Evolutionary conservation across 148 eudicot species (phyloP), one percentile per base, ranked within the genome.

Genomic region (Chenopodium suecicum): DNA sequence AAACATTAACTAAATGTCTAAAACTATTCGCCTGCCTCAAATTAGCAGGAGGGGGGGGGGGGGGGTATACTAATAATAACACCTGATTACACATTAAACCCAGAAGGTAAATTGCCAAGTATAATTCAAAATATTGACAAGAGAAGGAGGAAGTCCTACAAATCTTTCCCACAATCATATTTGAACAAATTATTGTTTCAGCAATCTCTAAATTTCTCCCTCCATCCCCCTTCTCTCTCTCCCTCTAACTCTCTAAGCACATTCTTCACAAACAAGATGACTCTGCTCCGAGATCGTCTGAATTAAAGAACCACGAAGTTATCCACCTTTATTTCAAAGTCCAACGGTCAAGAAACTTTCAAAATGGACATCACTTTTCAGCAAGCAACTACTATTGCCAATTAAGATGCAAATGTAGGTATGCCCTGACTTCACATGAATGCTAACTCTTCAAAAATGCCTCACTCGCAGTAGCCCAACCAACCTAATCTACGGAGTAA

Each of bases 101-200:
- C 29, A 27, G 29, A 27, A 27, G 29, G 29, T 27, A 27, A 27
- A 27, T 27, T 27, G 4, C 34, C 4, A 32, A 13, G 41, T 4
- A 37, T 5, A 70, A 22, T 32, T 69, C 73, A 69, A 17, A 7
- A 34, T 34, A 5, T 17, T 32, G 6, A 67, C 7, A 9, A 4
- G 73, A 34, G 1, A 14, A 1, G n/a, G 19, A 19, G 0, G 2
- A 20, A 37, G 22, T 70, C 74, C 74, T 41, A 25, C 2, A 62
- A 20, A 37, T 70, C 74, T 37, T 70, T 37, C 9, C 48, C 2
- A 70, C 20, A 70, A 8, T 20, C 12, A 4, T 70, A 20, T 70
- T 5, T 0, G 5, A 0, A 0, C 11, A 62, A 7, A 9, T 1
- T 20, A 62, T 1, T 22, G 4, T 0, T 22, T n/a, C 13, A 7